Evolutionary conservation across 345 rosid genomes (phyloP).

Genomic region (Raphanus sativus): DNA sequence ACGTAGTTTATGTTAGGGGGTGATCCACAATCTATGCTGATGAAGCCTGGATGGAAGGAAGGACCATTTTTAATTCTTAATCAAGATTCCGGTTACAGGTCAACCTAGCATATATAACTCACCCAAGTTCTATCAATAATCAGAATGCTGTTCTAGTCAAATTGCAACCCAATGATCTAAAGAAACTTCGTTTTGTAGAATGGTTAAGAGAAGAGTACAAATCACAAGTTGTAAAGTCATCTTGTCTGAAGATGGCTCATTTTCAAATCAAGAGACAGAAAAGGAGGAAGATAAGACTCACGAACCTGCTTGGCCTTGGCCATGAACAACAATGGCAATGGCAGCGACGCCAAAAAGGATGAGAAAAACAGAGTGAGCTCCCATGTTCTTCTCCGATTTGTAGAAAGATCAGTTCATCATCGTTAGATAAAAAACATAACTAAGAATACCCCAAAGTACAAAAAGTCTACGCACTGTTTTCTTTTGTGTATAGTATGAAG

Average conservation of each 20-base stretch:
- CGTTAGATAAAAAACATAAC: slow-evolving; percentile 16
- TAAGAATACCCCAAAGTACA: slow-evolving; percentile 10
- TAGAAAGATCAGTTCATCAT: slow-evolving; percentile 29
- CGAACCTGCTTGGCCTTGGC: slow-evolving; percentile 61
- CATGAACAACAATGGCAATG: slow-evolving; percentile 38
- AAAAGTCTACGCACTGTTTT: slow-evolving; percentile 21
- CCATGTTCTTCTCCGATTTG: slow-evolving; percentile 27
- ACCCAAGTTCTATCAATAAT: background rate
- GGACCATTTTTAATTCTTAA: background rate
- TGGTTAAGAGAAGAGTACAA: background rate
- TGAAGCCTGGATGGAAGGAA: slow-evolving; percentile 45
- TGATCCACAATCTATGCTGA: slow-evolving; percentile 55
- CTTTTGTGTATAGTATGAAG: slow-evolving; percentile 8
- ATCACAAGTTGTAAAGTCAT: background rate
- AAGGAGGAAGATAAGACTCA: background rate
- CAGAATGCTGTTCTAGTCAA: background rate
- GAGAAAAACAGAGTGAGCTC: slow-evolving; percentile 33
- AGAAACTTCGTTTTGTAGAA: background rate
- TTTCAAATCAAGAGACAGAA: background rate
- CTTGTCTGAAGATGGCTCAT: background rate
- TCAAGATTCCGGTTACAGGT: background rate
- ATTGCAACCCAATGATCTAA: slow-evolving; percentile 13
- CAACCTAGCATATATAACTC: background rate
- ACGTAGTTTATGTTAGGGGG: slow-evolving; percentile 36
- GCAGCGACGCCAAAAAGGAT: slow-evolving; percentile 27